Base-by-base conservation (phyloP, 495 filamentous ascomycete species). In the Aspergillus homomorphus region DNA sequence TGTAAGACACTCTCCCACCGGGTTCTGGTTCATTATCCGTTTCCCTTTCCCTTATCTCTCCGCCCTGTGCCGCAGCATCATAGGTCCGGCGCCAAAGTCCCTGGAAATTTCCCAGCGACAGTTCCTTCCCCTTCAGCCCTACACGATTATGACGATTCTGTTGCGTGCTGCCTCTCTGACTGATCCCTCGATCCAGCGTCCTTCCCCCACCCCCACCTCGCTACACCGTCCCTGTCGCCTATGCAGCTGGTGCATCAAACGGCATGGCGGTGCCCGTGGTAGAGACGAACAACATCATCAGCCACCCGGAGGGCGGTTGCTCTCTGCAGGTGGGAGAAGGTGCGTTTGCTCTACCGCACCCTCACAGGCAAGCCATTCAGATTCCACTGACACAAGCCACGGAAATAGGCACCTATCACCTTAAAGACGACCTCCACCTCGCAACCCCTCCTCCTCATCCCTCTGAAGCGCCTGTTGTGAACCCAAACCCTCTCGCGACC, bases 371-470 rank as follows among this genome's bases (percentile, higher is more conserved):
- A 10, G 12, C 12, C 2, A 38, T 38, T 12, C 2, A 38, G 26
- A 28, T 3, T 38, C 4, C 4, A 38, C 72, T 69, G 56, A 67
- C 26, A 41, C 45, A 33, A 21, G 45, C 8, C 12, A 14, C 44
- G 18, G 4, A 21, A 53, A 60, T 64, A 95, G 91, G 93, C 62
- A 91, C 89, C 49, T 98, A 98, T 66, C 80, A 86, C 43, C 82
- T 98, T 19, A 85, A 87, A 70, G 93, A 98, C 70, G 89, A 95
- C 67, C 78, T 98, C 30, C 89, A 90, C 56, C 87, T 98, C 28
- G 93, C 94, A 45, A 97, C 92, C 56, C 93, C 94, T 54, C 94
- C 91, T 55, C 91, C 95, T 5, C 93, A 98, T 71, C 93, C 93
- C 23, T 92, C 91, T 53, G 95, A 98, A 78, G 86, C 89, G 33